These are phyloP conservation scores for Penicillium silybi DNA, from an alignment of 495 filamentous ascomycete genomes.

Conservation along the genomic window DNA sequence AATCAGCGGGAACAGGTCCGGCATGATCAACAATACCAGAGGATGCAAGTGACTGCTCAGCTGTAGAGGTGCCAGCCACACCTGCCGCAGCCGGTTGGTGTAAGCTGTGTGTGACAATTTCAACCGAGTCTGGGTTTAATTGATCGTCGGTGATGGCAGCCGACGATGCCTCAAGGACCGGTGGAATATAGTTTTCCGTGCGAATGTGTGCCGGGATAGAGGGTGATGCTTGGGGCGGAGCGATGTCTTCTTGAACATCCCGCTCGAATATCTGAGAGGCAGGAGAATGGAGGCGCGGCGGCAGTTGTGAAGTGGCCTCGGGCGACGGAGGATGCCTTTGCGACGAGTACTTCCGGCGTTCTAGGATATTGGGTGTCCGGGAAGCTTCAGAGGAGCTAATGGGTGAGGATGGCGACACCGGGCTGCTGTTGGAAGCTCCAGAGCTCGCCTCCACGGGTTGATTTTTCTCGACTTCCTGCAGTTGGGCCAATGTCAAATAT, in stretches of 20 bases:
- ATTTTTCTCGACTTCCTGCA: conserved; percentile 8
- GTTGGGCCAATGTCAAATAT: conserved; percentile 15
- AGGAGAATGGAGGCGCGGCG: conserved; percentile 60
- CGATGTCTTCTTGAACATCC: conserved; percentile 75
- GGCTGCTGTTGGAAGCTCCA: conserved; percentile 12
- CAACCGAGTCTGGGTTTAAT: conserved; percentile 60
- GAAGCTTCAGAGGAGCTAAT: conserved; percentile 37
- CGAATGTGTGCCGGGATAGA: conserved; percentile 84
- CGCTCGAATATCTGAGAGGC: conserved; percentile 90
- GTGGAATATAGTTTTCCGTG: conserved; percentile 88
- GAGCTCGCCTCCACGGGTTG: conserved; percentile 3
- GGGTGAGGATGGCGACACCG: conserved; percentile 24
- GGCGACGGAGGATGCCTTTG: conserved; percentile 42
- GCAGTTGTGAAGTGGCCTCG: conserved; percentile 47
- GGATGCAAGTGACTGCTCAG: conserved; percentile 29
- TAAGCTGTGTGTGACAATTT: conserved; percentile 78
- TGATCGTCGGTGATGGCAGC: conserved; percentile 75
- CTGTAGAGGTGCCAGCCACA: conserved; percentile 48
- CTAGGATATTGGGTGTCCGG: conserved; percentile 18
- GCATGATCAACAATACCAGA: conserved; percentile 46
- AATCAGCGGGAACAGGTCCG: conserved; percentile 47
- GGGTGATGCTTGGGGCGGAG: conserved; percentile 52
- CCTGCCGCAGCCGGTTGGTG: conserved; percentile 72
- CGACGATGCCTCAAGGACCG: conserved; percentile 83
- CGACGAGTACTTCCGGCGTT: conserved; percentile 30